These are phyloP conservation scores for Terfezia claveryi DNA, from an alignment of 495 filamentous ascomycete genomes.

Conservation along the genomic window DNA sequence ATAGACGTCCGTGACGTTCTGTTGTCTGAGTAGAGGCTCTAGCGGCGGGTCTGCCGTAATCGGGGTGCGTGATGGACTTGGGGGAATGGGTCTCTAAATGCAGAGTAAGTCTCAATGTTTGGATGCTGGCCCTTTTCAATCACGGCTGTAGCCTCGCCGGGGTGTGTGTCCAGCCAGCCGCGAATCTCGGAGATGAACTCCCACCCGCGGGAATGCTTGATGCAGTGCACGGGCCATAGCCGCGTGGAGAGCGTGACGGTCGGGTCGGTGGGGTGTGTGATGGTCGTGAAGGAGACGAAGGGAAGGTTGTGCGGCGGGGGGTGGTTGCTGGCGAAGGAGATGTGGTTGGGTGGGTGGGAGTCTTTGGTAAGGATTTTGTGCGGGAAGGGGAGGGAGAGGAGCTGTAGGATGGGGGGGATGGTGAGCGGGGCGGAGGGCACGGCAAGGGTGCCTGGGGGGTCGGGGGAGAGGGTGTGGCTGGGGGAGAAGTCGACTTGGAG, in stretches of 20 bases:
- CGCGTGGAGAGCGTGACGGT: conserved; percentile 40
- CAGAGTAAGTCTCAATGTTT: conserved; percentile 76
- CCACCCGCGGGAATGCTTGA: conserved; percentile 46
- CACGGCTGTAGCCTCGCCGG: conserved; percentile 25
- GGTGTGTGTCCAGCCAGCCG: conserved; percentile 26
- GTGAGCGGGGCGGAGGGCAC: conserved; percentile 50
- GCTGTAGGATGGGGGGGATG: conserved; percentile 45
- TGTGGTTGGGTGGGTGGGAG: conserved; percentile 64
- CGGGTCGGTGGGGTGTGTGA: conserved; percentile 46
- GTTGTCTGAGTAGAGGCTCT: conserved; percentile 27
- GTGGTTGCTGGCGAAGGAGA: conserved; percentile 80
- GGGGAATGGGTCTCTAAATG: conserved; percentile 56
- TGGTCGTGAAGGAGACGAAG: conserved; percentile 37
- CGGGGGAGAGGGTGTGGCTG: not conserved
- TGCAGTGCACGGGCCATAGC: conserved; percentile 82
- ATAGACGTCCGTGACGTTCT: conserved; percentile 51
- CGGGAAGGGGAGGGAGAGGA: conserved; percentile 50
- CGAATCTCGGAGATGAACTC: conserved; percentile 52
- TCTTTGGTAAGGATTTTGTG: conserved; percentile 68
- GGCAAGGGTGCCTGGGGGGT: conserved; percentile 59
- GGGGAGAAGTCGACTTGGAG: conserved; percentile 95
- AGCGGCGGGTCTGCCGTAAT: conserved; percentile 3
- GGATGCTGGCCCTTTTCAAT: conserved; percentile 57
- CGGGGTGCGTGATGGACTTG: conserved; percentile 21
- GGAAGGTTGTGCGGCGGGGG: conserved; percentile 35